Base-by-base conservation (phyloP, 306 rosid species). In the Arachis hypogaea region DNA sequence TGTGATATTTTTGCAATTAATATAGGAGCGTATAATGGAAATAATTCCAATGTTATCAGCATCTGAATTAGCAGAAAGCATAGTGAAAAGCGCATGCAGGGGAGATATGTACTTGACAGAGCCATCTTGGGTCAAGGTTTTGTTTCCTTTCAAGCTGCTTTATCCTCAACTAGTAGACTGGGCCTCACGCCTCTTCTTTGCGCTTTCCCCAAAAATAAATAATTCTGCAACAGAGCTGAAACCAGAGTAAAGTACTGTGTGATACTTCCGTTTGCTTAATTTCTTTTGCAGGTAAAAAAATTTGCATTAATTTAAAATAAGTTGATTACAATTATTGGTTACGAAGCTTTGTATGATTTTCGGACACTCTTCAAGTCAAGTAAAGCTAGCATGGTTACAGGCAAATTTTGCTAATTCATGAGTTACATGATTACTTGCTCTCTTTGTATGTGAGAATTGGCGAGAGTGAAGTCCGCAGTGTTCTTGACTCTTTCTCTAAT, bases 101-200 rank as follows among this genome's bases (percentile, higher is more conserved):
- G 86, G 86, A 71, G 72, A 82, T 41, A 22, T 65, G 81, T 82
- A 78, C 9, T 59, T 82, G n/a, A 78, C 83, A 74, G 3, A 70
- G 30, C 86, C 86, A 11, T 75, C 68, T 1, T 78, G 81, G 86
- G 47, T 66, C 11, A 83, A 61, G 58, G 1, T 45, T 9, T 0
- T 63, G 30, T 71, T 71, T 67, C 76, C 81, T 5, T 75, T 28
- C 57, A 83, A 71, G 66, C n/a, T 79, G n/a, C 5, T 75, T 43
- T 62, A 9, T 75, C 86, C 84, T 46, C 43, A 76, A 9, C 0
- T 76, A 0, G n/a, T 76, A 12, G 86, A 79, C 66, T 75, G n/a
- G 57, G 66, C 7, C 18, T 0, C 0, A 7, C 49, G 56, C 5
- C 45, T 46, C 1, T 0, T 49, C 54, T 62, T 61, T n/a, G 44